Evolutionary conservation across 495 filamentous ascomycete species (phyloP).

Genomic region (Podospora conica): DNA sequence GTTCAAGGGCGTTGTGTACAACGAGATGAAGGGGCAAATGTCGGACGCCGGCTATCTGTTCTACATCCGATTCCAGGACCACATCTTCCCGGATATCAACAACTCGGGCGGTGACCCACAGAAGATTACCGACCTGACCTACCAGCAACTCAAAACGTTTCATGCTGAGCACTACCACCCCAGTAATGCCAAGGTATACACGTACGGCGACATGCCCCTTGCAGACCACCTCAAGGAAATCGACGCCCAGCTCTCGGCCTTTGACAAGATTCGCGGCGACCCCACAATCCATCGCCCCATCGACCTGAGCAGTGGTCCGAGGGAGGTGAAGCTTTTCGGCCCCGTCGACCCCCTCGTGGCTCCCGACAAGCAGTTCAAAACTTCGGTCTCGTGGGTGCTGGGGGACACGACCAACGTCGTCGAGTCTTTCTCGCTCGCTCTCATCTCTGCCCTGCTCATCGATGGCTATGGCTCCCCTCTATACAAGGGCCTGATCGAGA

Average conservation of each 20-base stretch:
- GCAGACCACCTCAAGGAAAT: constrained; percentile 72
- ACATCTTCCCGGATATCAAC: constrained; percentile 86
- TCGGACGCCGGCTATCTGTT: constrained; percentile 94
- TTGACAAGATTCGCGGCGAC: constrained; percentile 63
- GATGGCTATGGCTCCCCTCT: constrained; percentile 94
- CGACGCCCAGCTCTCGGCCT: constrained; percentile 61
- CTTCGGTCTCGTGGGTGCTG: constrained; percentile 86
- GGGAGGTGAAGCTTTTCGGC: constrained; percentile 64
- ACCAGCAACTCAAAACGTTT: constrained; percentile 77
- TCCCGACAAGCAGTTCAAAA: constrained; percentile 82
- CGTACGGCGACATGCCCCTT: constrained; percentile 90
- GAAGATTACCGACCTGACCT: constrained; percentile 91
- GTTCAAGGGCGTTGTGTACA: constrained; percentile 98
- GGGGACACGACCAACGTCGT: constrained; percentile 73
- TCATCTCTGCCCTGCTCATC: constrained; percentile 75
- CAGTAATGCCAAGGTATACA: constrained; percentile 90
- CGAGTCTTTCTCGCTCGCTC: constrained; percentile 76
- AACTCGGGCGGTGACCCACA: constrained; percentile 95
- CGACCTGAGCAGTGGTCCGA: constrained; percentile 58
- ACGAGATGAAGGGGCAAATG: constrained; percentile 99
- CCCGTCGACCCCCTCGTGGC: constrained; percentile 86
- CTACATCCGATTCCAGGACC: constrained; percentile 89
- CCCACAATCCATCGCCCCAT: constrained; percentile 69
- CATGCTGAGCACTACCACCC: constrained; percentile 92
- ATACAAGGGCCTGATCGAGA: constrained; percentile 85